Evolutionary conservation across 495 filamentous ascomycete genomes (phyloP), one percentile per base, ranked within the genome.

Genomic region (Chaetomidium leptoderma): DNA sequence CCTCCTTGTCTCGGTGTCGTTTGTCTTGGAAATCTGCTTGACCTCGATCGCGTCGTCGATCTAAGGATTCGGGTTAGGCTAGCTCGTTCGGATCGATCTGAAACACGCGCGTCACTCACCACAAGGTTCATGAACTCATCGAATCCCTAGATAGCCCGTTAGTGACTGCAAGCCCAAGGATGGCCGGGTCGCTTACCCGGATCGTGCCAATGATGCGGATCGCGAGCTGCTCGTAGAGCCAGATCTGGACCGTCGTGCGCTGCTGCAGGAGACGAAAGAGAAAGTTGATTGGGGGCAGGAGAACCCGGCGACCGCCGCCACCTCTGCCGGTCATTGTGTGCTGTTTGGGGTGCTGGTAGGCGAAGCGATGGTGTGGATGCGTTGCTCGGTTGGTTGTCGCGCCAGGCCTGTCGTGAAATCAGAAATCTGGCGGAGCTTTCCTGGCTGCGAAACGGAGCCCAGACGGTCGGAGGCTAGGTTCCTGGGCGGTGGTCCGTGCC

Each of bases 91-190:
- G n/a, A 33, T 9, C 4, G 26, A 19, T 7, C 23, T 2, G 55
- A 9, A 26, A 9, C 47, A 27, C 37, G 47, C 30, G 45, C n/a
- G n/a, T n/a, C 84, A 70, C 95, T 90, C 50, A 97, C 82, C 32
- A 97, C 93, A 40, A 98, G 80, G 73, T 98, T 98, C 95, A 98
- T 97, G 74, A 97, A 98, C 71, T 98, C 93, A 72, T 98, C 93
- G 62, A 98, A 70, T 6, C 68, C 68, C 68, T 72, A 39, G 7
- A 48, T 10, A 16, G 4, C 4, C 36, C 24, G 49, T 32, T 49
- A 48, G n/a, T n/a, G 26, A 14, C 6, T 44, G 11, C 13, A 2
- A 24, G 0, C 9, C 39, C 11, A 24, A 44, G 9, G 35, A 21
- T 8, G 21, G 14, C 33, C 8, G 9, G n/a, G 24, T 3, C 24